A percentile compares a stretch with the other conserved stretches of the same genome.
These are phyloP conservation scores for Candida xiaguanensis DNA, from an alignment of 805 yeast genomes.

Conservation along the genomic window DNA sequence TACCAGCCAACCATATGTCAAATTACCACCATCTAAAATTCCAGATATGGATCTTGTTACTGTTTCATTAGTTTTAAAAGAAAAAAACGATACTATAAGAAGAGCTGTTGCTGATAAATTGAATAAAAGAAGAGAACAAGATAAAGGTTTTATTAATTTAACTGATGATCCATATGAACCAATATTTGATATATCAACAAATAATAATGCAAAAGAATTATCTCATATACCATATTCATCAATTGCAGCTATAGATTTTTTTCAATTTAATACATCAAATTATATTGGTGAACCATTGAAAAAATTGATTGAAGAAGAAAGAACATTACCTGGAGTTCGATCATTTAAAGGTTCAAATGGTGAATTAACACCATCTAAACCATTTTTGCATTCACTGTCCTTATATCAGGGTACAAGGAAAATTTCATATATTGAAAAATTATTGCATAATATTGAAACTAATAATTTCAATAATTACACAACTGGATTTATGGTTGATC, in stretches of 20 bases:
- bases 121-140: constrained; percentile 65
- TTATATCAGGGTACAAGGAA: constrained; percentile 27
- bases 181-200: constrained; percentile 60
- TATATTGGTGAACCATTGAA: constrained; percentile 41
- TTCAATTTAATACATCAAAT: constrained; percentile 60
- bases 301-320: constrained; percentile 43
- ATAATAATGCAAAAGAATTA: constrained; percentile 45
- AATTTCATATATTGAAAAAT: constrained; percentile 35
- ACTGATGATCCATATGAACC: constrained; percentile 89
- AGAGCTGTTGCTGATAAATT: constrained; percentile 84
- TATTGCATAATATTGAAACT: constrained; percentile 35
- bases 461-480: constrained; percentile 38
- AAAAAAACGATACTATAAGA: constrained; percentile 72
- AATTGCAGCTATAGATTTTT: constrained; percentile 61
- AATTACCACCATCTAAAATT: constrained; percentile 83
- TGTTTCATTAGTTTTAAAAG: constrained; percentile 67
- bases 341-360: constrained; percentile 51
- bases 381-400: constrained; percentile 47
- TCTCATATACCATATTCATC: constrained; percentile 78
- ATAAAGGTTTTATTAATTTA: constrained; percentile 73
- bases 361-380: constrained; percentile 43
- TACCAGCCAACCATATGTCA: constrained; percentile 73
- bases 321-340: constrained; percentile 42
- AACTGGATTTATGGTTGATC: constrained; percentile 30
- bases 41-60: constrained; percentile 90